Evolutionary conservation across 768 basidiomycete genomes (phyloP), one percentile per base, ranked within the genome.

Genomic region (Boletus vermiculosoides): DNA sequence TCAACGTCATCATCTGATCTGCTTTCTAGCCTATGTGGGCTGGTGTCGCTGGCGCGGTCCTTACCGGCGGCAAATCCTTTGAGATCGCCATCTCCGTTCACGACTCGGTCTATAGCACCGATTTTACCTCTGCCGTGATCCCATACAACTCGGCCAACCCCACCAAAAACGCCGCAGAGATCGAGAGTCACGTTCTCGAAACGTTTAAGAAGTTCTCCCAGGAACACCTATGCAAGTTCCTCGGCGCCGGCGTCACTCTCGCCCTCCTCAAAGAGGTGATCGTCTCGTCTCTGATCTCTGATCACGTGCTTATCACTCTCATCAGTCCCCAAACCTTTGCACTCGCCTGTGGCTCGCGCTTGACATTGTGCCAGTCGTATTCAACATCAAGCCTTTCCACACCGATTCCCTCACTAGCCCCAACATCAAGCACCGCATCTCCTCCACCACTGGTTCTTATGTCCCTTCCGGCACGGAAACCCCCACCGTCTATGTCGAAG

Each of bases 171-270:
- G 79, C 81, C 13, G 72, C 80, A 52, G 77, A 76, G 23, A 88
- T 92, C 67, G 86, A 88, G 70, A 74, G 72, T 46, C 82, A 84
- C 60, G 78, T 92, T 60, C 66, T 90, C 55, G 73, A 83, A n/a
- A 80, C 81, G 12, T 71, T 93, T 51, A 82, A 83, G 68, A 83
- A 83, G 64, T 92, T 92, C 77, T 83, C 84, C 45, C 74, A 77
- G 28, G 86, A 88, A 62, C 91, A 93, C 69, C 72, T 92, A 23
- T 88, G 90, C 81, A 92, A 92, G 77, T 91, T 93, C 78, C 78
- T 92, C 59, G 90, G 90, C 63, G 87, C 87, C 5, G 91, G 91
- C 63, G 80, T 94, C 55, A 89, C 91, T 40, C 72, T 90, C 51
- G 68, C 75, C 25, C 78, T 94, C 57, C 78, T 92, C 63, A 82